Evolutionary conservation across 148 eudicot species (phyloP).

Genomic region (Selenicereus undatus): DNA sequence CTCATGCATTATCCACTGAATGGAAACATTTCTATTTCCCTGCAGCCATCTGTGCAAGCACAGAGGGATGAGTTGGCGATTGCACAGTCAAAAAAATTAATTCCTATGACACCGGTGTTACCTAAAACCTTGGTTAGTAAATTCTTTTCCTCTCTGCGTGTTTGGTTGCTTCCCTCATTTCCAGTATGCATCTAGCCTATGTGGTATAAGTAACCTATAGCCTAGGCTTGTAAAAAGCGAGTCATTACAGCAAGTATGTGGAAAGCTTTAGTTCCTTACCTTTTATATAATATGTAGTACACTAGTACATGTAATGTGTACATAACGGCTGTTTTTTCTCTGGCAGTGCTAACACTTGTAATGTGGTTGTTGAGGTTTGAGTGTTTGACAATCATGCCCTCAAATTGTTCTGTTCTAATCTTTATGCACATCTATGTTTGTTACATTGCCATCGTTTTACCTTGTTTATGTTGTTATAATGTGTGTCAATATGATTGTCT

Average conservation of each 20-base stretch:
- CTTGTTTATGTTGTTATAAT: background rate
- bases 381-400: background rate
- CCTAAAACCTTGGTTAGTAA: slow-evolving; percentile 60
- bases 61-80: slow-evolving; percentile 86
- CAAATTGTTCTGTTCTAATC: background rate
- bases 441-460: background rate
- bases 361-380: background rate
- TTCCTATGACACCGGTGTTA: slow-evolving; percentile 69
- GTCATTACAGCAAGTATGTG: background rate
- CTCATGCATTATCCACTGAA: background rate
- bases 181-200: background rate
- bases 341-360: background rate
- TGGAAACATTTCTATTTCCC: background rate
- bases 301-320: too few species aligned
- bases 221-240: background rate
- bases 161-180: background rate
- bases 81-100: slow-evolving; percentile 71
- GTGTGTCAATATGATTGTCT: background rate
- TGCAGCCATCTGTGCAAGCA: slow-evolving; percentile 49
- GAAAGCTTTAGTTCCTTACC: background rate
- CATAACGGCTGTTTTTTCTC: background rate
- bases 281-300: too few species aligned
- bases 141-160: background rate
- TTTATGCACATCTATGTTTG: background rate
- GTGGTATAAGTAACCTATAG: background rate